These are phyloP conservation scores for Penicillium sp. DNA, from an alignment of 2,329 filamentous ascomycete genomes.

Conservation along the genomic window DNA sequence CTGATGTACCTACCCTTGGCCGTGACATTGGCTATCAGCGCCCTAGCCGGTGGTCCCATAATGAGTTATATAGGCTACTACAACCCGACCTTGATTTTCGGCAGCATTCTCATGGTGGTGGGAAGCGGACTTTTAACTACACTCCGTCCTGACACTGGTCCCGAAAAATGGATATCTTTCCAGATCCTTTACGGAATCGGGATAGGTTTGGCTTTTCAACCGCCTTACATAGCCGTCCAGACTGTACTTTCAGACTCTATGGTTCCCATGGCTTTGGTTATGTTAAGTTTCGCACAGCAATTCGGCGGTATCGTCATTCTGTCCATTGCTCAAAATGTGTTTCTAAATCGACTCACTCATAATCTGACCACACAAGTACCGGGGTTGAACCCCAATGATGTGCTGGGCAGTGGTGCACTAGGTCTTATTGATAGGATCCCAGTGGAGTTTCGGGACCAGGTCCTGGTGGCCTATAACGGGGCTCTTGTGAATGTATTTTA, in stretches of 20 bases:
- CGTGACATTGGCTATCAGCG: background rate
- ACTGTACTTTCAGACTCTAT: background rate
- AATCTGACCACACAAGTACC: background rate
- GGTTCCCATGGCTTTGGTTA: background rate
- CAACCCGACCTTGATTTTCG: background rate
- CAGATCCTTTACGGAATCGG: constrained; percentile 4
- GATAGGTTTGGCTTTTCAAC: constrained; percentile 2
- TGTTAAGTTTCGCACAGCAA: background rate
- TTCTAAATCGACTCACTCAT: background rate
- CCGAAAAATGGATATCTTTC: background rate
- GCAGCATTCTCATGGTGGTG: background rate
- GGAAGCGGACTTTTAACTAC: background rate
- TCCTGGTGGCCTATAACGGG: background rate
- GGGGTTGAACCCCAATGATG: background rate
- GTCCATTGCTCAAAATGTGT: background rate
- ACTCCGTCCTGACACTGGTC: background rate
- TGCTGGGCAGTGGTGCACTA: background rate
- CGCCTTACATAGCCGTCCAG: background rate
- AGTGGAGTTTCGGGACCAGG: background rate
- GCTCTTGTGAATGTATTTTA: background rate
- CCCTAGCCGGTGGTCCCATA: background rate
- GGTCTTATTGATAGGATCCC: background rate
- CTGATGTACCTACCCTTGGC: constrained; percentile 9
- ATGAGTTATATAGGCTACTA: background rate
- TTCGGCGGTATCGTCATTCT: background rate